A percentile compares a stretch with the other conserved stretches of the same genome.
These are phyloP conservation scores for Rhodotorula babjevae DNA, from an alignment of 768 basidiomycete genomes.

Conservation along the genomic window DNA sequence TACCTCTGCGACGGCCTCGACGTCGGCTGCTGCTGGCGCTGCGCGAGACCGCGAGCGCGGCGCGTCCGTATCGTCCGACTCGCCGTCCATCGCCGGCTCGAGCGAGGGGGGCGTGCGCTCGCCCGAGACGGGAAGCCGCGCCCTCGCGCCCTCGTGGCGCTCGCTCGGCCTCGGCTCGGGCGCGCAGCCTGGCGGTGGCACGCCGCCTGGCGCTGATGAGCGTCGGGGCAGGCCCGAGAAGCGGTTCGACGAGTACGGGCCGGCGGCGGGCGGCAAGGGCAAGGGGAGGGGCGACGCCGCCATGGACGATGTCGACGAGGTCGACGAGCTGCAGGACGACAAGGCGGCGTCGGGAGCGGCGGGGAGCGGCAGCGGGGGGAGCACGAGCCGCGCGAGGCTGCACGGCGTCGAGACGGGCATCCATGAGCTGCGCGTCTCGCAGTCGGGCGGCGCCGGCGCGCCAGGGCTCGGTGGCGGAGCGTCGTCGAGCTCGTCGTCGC, in stretches of 20 bases:
- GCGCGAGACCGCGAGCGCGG: slow-evolving; percentile 7
- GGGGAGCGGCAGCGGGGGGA: neutral
- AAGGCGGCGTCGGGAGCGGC: too few relatives aligned
- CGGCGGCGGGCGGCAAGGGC: slow-evolving; percentile 5
- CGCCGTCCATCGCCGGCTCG: slow-evolving; percentile 16
- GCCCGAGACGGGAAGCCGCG: slow-evolving; percentile 6
- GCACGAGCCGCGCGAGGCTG: slow-evolving; percentile 14
- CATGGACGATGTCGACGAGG: slow-evolving; percentile 20
- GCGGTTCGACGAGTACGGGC: slow-evolving; percentile 29
- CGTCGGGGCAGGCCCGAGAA: slow-evolving; percentile 31
- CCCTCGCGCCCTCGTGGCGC: neutral
- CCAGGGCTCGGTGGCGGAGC: too few relatives aligned
- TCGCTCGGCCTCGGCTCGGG: neutral
- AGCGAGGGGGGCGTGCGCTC: slow-evolving; percentile 27
- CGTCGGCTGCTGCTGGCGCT: too few relatives aligned
- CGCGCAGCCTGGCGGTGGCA: neutral
- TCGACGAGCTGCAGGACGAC: slow-evolving; percentile 30
- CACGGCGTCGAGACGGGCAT: slow-evolving; percentile 34
- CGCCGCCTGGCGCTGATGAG: slow-evolving; percentile 13
- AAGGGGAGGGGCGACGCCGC: slow-evolving; percentile 14
- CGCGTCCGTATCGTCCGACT: slow-evolving; percentile 29
- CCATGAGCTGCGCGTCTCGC: slow-evolving; percentile 28
- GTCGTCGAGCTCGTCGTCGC: neutral
- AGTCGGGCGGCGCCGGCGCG: too few relatives aligned
- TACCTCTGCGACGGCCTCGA: too few relatives aligned